Evolutionary conservation across 2,329 filamentous ascomycete genomes (phyloP), one percentile per base, ranked within the genome.

Genomic region (Aspergillus persii): DNA sequence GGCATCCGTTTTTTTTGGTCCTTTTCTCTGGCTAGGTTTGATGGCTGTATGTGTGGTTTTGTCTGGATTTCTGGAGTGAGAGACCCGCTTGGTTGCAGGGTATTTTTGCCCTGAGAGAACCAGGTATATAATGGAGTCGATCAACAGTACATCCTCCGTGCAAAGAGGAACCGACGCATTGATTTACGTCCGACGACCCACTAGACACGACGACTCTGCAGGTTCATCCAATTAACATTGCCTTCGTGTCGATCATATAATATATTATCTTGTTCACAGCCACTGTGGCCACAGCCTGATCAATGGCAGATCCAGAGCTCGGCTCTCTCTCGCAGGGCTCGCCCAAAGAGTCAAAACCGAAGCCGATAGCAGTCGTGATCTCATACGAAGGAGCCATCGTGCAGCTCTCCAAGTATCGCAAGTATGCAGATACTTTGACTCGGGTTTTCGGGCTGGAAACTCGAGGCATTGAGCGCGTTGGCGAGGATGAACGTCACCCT

Each of bases 381-480:
- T 8, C 50, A 4, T 30, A 47, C 23, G 50, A 26, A 4, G 36
- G 36, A 7, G 27, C 48, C 11, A 33, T 30, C 18, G 23, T 51
- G n/a, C 48, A 33, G 11, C 12, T 9, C 15, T 47, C 30, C 18
- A 54, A 23, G 2, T 44, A 49, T 26, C 56, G 47, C 23, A 51
- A 18, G 47, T 39, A 26, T 33, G 50, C 49, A 15, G 47, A 50
- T 12, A n/a, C 26, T 8, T 54, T 54, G 15, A 26, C 46, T 33
- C 54, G 52, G 33, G 2, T 60, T 5, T 55, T 49, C 7, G 57
- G 60, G 36, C n/a, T 61, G n/a, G 60, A 62, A 47, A 57, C 54
- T 44, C 52, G 58, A 52, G 60, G 60, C 15, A 62, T 62, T 48
- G 54, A 60, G 27, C 60, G 53, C 8, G 58, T 62, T 11, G 33